Conservation (phyloP, 169 alveolate species). For the Cryptosporidium sp. region DNA sequence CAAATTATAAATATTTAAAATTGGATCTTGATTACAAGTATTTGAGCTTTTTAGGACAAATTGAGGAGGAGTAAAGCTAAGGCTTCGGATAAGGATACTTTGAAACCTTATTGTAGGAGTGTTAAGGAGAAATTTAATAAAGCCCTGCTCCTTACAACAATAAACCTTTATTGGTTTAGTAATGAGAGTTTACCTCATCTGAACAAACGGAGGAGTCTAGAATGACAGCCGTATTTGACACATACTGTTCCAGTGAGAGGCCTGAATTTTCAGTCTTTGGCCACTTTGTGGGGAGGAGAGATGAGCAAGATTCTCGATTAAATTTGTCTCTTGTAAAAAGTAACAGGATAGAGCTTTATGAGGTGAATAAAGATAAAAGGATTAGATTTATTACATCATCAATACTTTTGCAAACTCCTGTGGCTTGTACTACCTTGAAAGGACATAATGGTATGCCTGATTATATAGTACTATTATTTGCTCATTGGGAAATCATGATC, state of each 20-base stretch:
- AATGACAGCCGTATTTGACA: constrained; percentile 62
- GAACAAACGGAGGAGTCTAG: neutral
- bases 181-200: neutral
- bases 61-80: neutral
- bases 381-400: constrained; percentile 27
- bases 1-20: no score
- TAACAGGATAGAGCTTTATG: constrained; percentile 27
- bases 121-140: neutral
- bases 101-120: neutral
- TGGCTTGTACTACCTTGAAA: constrained; percentile 34
- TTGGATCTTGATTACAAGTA: neutral
- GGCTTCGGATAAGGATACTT: neutral
- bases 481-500: constrained; percentile 29
- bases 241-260: constrained; percentile 62
- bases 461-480: constrained; percentile 33
- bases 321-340: constrained; percentile 30
- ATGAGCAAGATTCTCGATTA: neutral
- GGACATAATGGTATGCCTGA: constrained; percentile 33
- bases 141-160: neutral
- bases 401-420: constrained; percentile 47
- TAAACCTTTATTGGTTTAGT: neutral
- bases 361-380: constrained; percentile 8
- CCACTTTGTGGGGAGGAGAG: constrained; percentile 37
- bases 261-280: constrained; percentile 67
- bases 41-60: neutral